Evolutionary conservation across 2,329 filamentous ascomycete genomes (phyloP).

Genomic region (Dendrostoma leiphaemia): DNA sequence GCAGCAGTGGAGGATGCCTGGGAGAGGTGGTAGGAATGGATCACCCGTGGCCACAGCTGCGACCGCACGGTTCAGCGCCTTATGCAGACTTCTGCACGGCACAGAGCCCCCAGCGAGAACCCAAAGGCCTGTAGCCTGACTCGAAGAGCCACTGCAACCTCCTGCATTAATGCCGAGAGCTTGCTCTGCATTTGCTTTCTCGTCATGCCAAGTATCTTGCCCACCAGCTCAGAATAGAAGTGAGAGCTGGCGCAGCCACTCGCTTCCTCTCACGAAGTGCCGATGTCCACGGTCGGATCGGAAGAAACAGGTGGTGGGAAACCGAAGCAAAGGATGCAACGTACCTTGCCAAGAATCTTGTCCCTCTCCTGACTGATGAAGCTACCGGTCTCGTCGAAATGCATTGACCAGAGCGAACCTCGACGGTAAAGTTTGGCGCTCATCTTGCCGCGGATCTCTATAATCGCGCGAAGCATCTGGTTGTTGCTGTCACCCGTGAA

Average conservation of each 20-base stretch:
- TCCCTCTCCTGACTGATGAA: conserved; percentile 85
- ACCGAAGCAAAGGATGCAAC: conserved; percentile 27
- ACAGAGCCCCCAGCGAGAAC: background rate
- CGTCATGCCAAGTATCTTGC: background rate
- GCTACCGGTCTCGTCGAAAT: conserved; percentile 82
- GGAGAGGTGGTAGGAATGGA: background rate
- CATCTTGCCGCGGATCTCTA: conserved; percentile 92
- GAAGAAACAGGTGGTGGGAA: conserved; percentile 11
- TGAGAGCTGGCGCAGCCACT: background rate
- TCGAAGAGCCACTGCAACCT: background rate
- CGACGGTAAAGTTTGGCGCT: conserved; percentile 85
- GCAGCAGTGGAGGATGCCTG: conserved; percentile 11
- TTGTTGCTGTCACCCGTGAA: conserved; percentile 97
- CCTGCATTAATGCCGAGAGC: background rate
- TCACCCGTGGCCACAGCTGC: conserved; percentile 4
- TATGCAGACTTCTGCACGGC: conserved; percentile 4
- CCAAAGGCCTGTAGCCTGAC: background rate
- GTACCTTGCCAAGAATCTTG: conserved; percentile 79
- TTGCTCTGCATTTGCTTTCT: background rate
- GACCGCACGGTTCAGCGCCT: conserved; percentile 7
- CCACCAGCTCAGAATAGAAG: conserved; percentile 4
- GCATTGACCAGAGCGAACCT: conserved; percentile 70
- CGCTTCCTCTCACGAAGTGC: background rate
- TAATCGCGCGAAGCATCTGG: conserved; percentile 94
- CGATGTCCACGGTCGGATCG: background rate